Evolutionary conservation across 2,329 filamentous ascomycete species (phyloP).

Genomic region (Colletotrichum sublineola): DNA sequence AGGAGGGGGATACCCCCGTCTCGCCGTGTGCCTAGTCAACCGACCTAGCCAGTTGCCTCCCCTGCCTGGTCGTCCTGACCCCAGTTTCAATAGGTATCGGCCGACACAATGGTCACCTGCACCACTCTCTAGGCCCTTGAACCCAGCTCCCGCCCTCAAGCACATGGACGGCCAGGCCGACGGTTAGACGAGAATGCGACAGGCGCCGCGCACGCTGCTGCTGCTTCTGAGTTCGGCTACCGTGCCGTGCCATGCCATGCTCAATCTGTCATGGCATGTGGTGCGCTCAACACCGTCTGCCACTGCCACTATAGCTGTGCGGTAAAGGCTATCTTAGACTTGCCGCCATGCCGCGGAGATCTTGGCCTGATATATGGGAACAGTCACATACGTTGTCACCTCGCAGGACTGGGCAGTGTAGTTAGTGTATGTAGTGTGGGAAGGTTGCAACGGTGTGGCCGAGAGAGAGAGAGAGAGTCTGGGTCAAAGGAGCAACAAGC

Average conservation of each 20-base stretch:
- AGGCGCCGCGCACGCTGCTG: conserved; percentile 9
- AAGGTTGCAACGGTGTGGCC: neutral
- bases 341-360: conserved; percentile 27
- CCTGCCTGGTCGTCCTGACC: neutral
- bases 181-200: neutral
- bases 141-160: conserved; percentile 29
- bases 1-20: conserved; percentile 61
- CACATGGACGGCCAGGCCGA: neutral
- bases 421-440: neutral
- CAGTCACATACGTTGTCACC: conserved; percentile 8
- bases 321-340: conserved; percentile 18
- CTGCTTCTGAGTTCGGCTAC: neutral
- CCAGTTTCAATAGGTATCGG: neutral
- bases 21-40: conserved; percentile 52
- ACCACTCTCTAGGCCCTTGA: conserved; percentile 11
- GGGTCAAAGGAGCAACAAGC: conserved; percentile 25
- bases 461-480: neutral
- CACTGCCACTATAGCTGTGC: neutral
- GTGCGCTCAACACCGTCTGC: too few relatives aligned
- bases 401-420: neutral
- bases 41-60: neutral
- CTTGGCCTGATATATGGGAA: conserved; percentile 21
- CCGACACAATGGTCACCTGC: conserved; percentile 25
- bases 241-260: neutral
- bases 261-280: too few relatives aligned